Percentiles rank a stretch among this genome's conserved stretches.
These are phyloP conservation scores for Tolypocladium amazonense DNA, from an alignment of 2,329 filamentous ascomycete genomes.

Conservation along the genomic window DNA sequence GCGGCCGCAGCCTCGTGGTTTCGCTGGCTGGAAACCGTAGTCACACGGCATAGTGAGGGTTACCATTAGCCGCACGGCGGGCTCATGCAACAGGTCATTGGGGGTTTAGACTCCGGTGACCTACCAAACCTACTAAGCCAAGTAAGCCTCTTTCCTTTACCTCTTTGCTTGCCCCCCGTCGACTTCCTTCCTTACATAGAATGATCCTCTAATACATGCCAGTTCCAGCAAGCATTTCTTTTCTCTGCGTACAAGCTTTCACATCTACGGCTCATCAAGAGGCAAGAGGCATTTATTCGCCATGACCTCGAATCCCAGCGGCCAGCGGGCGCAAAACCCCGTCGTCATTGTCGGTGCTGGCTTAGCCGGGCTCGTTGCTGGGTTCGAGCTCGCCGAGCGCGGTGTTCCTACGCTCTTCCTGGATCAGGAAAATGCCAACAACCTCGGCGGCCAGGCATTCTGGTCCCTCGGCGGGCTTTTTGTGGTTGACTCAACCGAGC, in stretches of 20 bases:
- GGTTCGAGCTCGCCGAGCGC: slow-evolving; percentile 42
- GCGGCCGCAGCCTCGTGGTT: too few species aligned
- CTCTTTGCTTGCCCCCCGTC: not conserved
- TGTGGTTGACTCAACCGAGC: slow-evolving; percentile 44
- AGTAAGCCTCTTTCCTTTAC: too few species aligned
- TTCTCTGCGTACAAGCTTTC: not conserved
- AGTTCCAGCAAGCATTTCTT: too few species aligned
- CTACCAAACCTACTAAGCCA: too few species aligned
- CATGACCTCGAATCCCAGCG: not conserved
- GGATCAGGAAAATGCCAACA: slow-evolving; percentile 47
- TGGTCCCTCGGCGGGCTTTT: slow-evolving; percentile 55
- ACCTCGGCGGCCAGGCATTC: slow-evolving; percentile 51
- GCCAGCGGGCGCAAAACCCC: slow-evolving; percentile 12
- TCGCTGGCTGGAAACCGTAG: not conserved
- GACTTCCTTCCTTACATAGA: too few species aligned
- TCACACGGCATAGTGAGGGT: not conserved
- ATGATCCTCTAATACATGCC: too few species aligned
- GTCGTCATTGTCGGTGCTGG: slow-evolving; percentile 48
- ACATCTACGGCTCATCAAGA: not conserved
- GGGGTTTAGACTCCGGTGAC: not conserved
- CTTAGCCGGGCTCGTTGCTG: slow-evolving; percentile 48
- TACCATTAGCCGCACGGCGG: not conserved
- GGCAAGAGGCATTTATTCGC: not conserved
- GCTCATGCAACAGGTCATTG: not conserved
- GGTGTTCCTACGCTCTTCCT: slow-evolving; percentile 39